These are phyloP conservation scores for Saprolegnia diclina DNA, from an alignment of 352 stramenopile genomes.

Conservation along the genomic window DNA sequence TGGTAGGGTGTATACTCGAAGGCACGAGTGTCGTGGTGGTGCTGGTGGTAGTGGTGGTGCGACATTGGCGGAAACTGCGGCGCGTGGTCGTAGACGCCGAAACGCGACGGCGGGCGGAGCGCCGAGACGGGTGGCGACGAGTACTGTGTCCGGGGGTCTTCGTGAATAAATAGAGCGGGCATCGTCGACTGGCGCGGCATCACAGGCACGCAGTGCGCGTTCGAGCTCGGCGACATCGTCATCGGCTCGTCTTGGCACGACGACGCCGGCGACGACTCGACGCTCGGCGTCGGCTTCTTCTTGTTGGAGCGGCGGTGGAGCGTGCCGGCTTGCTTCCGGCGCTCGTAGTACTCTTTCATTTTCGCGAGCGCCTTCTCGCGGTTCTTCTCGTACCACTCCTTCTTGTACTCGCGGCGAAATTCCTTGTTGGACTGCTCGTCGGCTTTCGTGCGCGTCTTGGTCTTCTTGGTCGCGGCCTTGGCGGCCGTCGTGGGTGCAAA, in stretches of 20 bases:
- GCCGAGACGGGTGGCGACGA: neutral
- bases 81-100: constrained; percentile 9
- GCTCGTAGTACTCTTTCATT: constrained; percentile 28
- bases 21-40: neutral
- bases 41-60: neutral
- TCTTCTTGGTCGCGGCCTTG: neutral
- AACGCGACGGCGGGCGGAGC: neutral
- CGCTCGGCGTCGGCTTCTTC: neutral
- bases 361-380: constrained; percentile 25
- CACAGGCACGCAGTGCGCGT: neutral
- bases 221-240: neutral
- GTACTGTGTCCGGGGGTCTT: neutral
- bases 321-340: constrained; percentile 26
- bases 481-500: neutral
- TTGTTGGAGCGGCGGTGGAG: constrained; percentile 24
- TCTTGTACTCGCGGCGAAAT: constrained; percentile 26
- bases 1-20: constrained; percentile 1
- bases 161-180: constrained; percentile 16
- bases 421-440: constrained; percentile 18
- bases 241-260: constrained; percentile 7
- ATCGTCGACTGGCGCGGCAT: constrained; percentile 7
- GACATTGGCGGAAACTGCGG: neutral
- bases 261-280: neutral
- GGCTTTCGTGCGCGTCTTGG: constrained; percentile 4
- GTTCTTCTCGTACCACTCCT: constrained; percentile 28